These are phyloP conservation scores for Rhodotorula kratochvilovae DNA, from an alignment of 768 basidiomycete genomes.

Conservation along the genomic window DNA sequence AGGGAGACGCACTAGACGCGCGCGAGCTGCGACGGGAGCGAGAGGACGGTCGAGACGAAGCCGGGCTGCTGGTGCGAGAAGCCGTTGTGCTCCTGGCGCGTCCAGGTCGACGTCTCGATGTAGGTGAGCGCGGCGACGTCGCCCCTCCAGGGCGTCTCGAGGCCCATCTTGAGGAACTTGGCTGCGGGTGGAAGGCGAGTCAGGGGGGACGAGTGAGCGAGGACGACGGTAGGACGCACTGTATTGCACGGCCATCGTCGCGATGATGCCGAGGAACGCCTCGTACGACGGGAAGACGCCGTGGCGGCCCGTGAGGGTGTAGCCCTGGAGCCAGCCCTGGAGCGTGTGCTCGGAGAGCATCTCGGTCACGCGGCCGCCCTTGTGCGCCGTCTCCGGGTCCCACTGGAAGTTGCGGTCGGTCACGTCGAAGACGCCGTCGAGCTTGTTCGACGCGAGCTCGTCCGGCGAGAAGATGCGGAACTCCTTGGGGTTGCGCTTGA, in stretches of 20 bases:
- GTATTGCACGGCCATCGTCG: conserved; percentile 48
- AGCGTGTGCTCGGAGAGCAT: conserved; percentile 78
- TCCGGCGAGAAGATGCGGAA: conserved; percentile 92
- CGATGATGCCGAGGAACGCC: conserved; percentile 81
- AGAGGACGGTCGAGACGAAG: conserved; percentile 80
- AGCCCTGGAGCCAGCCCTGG: conserved; percentile 78
- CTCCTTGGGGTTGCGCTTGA: conserved; percentile 60
- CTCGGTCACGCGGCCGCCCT: conserved; percentile 76
- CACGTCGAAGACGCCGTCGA: conserved; percentile 68
- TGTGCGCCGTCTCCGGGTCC: conserved; percentile 60
- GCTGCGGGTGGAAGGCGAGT: conserved; percentile 40
- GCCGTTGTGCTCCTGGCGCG: conserved; percentile 59
- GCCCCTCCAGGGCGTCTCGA: conserved; percentile 60
- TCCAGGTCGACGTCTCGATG: conserved; percentile 71
- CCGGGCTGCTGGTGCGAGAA: conserved; percentile 76
- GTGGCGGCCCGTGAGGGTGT: conserved; percentile 72
- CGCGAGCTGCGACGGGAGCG: conserved; percentile 64
- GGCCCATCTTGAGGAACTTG: conserved; percentile 80
- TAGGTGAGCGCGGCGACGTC: conserved; percentile 72
- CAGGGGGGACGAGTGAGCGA: not conserved
- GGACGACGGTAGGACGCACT: not conserved
- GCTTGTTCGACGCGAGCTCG: conserved; percentile 46
- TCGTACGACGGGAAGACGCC: conserved; percentile 87
- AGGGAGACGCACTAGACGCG: conserved; percentile 57
- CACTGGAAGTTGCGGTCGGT: conserved; percentile 66